Evolutionary conservation across 345 rosid genomes (phyloP).

Genomic region (Schrenkiella parvula): DNA sequence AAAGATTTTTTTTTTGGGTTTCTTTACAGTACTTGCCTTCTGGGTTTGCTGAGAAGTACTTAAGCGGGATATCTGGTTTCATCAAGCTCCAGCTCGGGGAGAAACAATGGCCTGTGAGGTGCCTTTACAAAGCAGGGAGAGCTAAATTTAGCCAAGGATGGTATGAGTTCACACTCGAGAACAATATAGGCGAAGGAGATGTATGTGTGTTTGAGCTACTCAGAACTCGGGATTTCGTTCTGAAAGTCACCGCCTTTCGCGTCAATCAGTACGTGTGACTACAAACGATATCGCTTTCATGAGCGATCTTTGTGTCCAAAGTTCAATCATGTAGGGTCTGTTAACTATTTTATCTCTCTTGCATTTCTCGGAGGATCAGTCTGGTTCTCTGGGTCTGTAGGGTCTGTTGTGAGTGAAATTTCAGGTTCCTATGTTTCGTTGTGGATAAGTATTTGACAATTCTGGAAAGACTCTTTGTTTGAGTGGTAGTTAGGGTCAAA

Average conservation of each 20-base stretch:
- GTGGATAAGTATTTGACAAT: constrained; percentile 16
- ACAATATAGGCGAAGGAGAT: constrained; percentile 82
- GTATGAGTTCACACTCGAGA: constrained; percentile 82
- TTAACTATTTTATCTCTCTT: constrained; percentile 6
- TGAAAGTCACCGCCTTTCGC: constrained; percentile 72
- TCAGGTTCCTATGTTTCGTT: constrained; percentile 14
- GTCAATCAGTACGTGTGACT: constrained; percentile 33
- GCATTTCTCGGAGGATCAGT: constrained; percentile 8
- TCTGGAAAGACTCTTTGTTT: constrained; percentile 12
- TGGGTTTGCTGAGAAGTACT: constrained; percentile 71
- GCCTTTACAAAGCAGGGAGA: constrained; percentile 76
- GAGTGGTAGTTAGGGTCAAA: constrained; percentile 17
- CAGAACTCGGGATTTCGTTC: constrained; percentile 58
- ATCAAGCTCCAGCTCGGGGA: constrained; percentile 71
- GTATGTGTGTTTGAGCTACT: constrained; percentile 79
- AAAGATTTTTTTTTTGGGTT: not conserved
- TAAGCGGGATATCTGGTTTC: constrained; percentile 76
- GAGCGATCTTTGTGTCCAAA: not conserved
- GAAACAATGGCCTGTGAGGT: constrained; percentile 83
- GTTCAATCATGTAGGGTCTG: constrained; percentile 12
- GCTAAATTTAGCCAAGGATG: constrained; percentile 88
- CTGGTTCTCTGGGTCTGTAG: constrained; percentile 6
- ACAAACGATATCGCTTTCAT: not conserved
- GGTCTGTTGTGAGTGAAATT: constrained; percentile 21
- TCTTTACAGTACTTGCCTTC: constrained; percentile 69